Evolutionary conservation across 2,329 filamentous ascomycete species (phyloP).

Genomic region (Sclerotinia nivalis): DNA sequence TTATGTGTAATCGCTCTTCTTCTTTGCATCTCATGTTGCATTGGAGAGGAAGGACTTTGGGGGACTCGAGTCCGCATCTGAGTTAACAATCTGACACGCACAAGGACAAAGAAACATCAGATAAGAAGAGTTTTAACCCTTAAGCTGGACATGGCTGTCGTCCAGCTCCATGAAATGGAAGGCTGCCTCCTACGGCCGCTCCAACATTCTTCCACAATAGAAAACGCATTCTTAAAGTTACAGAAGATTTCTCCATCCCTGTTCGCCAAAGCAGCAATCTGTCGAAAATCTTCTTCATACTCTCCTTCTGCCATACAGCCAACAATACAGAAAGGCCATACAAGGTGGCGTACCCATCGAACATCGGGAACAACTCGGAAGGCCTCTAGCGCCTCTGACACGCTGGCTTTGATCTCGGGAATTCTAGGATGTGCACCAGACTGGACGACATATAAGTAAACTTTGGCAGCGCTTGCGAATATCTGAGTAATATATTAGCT

Average conservation of each 20-base stretch:
- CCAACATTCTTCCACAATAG: neutral
- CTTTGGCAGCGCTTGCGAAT: neutral
- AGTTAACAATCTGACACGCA: too few species aligned
- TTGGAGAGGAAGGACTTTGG: too few species aligned
- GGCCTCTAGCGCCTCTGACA: neutral
- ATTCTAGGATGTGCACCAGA: neutral
- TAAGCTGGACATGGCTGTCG: neutral
- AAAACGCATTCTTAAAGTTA: neutral
- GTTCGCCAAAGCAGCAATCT: neutral
- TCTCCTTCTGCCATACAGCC: neutral
- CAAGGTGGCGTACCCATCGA: neutral
- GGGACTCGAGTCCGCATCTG: too few species aligned
- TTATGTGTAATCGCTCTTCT: too few species aligned
- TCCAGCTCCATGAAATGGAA: neutral
- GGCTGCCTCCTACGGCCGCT: neutral
- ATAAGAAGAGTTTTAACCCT: slow-evolving; percentile 1
- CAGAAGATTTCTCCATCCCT: neutral
- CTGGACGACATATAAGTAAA: neutral
- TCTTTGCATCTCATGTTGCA: too few species aligned
- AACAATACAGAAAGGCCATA: neutral
- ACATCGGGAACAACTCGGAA: neutral
- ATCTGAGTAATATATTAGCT: neutral
- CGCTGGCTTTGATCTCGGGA: neutral
- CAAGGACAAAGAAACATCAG: neutral
- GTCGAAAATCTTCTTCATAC: neutral